Evolutionary conservation across 2,329 filamentous ascomycete species (phyloP).

Genomic region (Metarhizium sp.): DNA sequence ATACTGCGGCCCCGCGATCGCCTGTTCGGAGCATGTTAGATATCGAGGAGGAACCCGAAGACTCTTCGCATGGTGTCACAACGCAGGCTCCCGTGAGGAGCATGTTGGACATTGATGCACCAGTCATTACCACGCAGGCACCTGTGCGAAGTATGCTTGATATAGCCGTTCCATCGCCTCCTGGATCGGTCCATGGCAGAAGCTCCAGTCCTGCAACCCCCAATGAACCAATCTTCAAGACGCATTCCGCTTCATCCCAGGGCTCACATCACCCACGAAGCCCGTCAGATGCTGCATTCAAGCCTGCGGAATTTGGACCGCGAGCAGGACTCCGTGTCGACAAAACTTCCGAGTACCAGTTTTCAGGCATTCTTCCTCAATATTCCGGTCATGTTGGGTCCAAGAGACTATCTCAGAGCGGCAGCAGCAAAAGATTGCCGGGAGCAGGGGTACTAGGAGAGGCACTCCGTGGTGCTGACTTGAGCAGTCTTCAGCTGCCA

Average conservation of each 20-base stretch:
- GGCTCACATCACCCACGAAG: constrained; percentile 34
- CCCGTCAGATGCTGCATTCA: constrained; percentile 43
- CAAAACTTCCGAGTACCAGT: constrained; percentile 48
- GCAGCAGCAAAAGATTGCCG: constrained; percentile 21
- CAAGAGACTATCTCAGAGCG: constrained; percentile 26
- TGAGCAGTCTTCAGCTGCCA: constrained; percentile 39
- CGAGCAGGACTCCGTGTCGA: constrained; percentile 23
- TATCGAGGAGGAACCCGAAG: constrained; percentile 32
- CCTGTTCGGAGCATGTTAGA: constrained; percentile 62
- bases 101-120: constrained; percentile 52
- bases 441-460: constrained; percentile 37
- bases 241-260: constrained; percentile 11
- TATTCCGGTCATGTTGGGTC: constrained; percentile 32
- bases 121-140: constrained; percentile 26
- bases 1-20: constrained; percentile 48
- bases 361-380: constrained; percentile 47
- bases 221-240: constrained; percentile 13
- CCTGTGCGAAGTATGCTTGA: constrained; percentile 45
- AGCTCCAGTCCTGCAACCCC: constrained; percentile 26
- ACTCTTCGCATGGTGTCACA: constrained; percentile 15
- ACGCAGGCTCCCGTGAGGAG: constrained; percentile 51
- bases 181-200: constrained; percentile 15
- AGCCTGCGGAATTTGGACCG: constrained; percentile 36
- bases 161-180: constrained; percentile 29
- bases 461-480: constrained; percentile 41